Evolutionary conservation across 495 filamentous ascomycete species (phyloP), one percentile per base, ranked within the genome.

Genomic region (Cercophora newfieldiana): DNA sequence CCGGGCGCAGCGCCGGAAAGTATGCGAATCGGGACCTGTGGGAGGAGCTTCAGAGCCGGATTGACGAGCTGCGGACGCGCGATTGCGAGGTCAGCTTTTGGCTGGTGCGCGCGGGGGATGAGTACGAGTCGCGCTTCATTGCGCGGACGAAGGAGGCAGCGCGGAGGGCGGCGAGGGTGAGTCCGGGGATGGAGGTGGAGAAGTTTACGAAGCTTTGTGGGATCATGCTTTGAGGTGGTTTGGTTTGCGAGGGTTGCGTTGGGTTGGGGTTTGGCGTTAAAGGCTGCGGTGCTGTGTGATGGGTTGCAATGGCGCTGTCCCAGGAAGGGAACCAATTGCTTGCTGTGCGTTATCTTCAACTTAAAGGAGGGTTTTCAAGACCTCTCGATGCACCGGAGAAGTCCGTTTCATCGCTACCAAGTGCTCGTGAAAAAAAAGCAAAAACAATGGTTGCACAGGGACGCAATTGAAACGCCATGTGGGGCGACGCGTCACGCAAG

Each of bases 1-100:
- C 50, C 63, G 22, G 58, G 0, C 56, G 56, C 26, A n/a, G 28
- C 7, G 51, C 28, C 0, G 26, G 44, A 22, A 47, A 12, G 4
- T 65, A 76, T 65, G 65, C 71, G 3, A 85, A 84, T 64, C 66
- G 71, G 31, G 81, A 82, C 60, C 67, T 84, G 21, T 83, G 80
- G 77, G 70, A 80, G 68, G 68, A 69, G 59, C 56, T 83, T 51
- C 69, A 80, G 61, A 58, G 28, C 18, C 57, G 66, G 37, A 63
- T 82, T n/a, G 71, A 73, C 47, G 62, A 66, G 65, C 28, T 73
- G 62, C 22, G 63, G n/a, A 25, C 2, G 10, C 10, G 44, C 21
- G 73, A 71, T 25, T 74, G 73, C 14, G 66, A 71, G 63, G 74
- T 78, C 2, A 65, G 71, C 19, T 75, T 78, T 61, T 78, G 76